Evolutionary conservation across 176 grass and related monocot species (phyloP), one percentile per base, ranked within the genome.

Genomic region (Zoysia japonica): DNA sequence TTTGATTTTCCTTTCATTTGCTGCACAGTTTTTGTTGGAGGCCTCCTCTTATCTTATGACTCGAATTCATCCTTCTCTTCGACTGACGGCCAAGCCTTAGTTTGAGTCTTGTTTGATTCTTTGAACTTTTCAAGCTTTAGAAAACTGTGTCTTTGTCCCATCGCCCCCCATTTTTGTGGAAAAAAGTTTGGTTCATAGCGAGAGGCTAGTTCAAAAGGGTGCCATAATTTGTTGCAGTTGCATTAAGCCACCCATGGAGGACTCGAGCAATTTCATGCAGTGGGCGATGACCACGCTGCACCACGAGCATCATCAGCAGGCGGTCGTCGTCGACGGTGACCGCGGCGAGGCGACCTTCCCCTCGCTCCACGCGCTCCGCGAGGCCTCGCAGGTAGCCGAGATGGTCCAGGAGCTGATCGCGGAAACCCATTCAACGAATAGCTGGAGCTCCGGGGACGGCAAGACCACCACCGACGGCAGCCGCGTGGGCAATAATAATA

Each of bases 221-320:
- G 11, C 6, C 17, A 80, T 49, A 11, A 73, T 67, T 66, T 42
- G 64, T 2, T 20, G 53, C 54, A 52, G 52, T 5, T 74, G 13
- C 43, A 70, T 12, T 13, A 11, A 1, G 51, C 35, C 2, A 1
- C 61, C 36, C 20, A 88, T 75, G 81, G 86, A 88, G 40, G 81
- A 84, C 55, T 76, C 81, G 16, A 74, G 16, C 9, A 0, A 85
- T 36, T 89, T 89, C 67, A 50, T 89, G 76, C 82, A 85, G 51
- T 89, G 82, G 87, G 82, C 82, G 35, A 38, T 89, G 82, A 9
- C 47, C 82, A 81, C 87, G 41, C 35, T 85, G 70, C 81, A 41
- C 70, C 40, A 84, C 47, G 55, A 80, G 65, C 17, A 15, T 15
- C 17, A 15, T 15, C 81, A 80, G n/a, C 71, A 71, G 11, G 42